These are phyloP conservation scores for Fomitopsis schrenkii DNA, from an alignment of 1,284 basidiomycete genomes.

Conservation along the genomic window DNA sequence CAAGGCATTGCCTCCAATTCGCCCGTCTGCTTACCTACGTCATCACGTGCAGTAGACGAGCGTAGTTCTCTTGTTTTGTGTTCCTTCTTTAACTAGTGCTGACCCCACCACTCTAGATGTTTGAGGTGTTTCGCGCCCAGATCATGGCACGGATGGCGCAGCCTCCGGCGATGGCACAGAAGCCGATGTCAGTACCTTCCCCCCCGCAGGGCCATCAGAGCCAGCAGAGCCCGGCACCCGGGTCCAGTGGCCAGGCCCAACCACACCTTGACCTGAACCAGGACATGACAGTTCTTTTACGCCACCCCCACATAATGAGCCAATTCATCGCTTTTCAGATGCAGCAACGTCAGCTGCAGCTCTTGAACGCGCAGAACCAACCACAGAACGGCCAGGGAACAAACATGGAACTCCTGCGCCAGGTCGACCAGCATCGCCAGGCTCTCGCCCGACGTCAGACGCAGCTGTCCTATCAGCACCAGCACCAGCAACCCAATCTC, in stretches of 20 bases:
- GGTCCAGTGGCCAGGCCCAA: slow-evolving; percentile 21
- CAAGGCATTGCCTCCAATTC: slow-evolving; percentile 4
- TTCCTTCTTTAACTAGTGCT: neutral
- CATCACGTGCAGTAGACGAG: slow-evolving; percentile 8
- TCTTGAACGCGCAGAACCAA: slow-evolving; percentile 43
- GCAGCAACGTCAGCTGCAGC: slow-evolving; percentile 42
- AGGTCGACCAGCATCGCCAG: slow-evolving; percentile 11
- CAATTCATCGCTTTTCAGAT: neutral
- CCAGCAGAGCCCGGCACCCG: neutral
- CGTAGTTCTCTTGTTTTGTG: neutral
- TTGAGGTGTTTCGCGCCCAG: slow-evolving; percentile 43
- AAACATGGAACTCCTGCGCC: neutral
- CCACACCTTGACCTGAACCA: slow-evolving; percentile 25
- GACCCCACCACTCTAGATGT: slow-evolving; percentile 31
- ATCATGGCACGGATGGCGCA: slow-evolving; percentile 32
- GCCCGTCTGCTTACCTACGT: slow-evolving; percentile 14
- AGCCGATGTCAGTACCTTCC: slow-evolving; percentile 2
- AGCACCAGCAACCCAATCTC: neutral
- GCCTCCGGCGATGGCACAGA: slow-evolving; percentile 28
- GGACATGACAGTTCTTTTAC: slow-evolving; percentile 21
- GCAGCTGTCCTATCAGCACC: slow-evolving; percentile 14
- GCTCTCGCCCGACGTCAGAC: slow-evolving; percentile 25
- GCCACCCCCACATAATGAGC: neutral
- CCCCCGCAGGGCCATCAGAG: slow-evolving; percentile 34
- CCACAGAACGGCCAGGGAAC: slow-evolving; percentile 12